phyloP scores from a whole-genome alignment of 331 rosid species.

The Telfairia occidentalis region DNA sequence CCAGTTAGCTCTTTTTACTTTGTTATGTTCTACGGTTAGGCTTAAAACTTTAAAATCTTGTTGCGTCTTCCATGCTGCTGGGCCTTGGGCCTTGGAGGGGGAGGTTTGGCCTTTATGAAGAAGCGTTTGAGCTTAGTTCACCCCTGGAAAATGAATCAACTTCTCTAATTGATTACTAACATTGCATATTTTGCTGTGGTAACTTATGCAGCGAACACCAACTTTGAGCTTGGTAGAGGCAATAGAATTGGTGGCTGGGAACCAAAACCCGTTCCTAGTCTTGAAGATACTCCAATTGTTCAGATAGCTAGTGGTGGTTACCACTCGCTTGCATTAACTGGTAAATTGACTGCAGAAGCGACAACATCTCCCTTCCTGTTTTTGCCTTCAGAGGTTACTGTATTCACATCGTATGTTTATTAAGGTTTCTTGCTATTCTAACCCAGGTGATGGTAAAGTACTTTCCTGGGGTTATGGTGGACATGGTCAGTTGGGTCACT shows the following conservation, averaged over 20 bases:
- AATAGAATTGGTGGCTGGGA: slow-evolving; percentile 80
- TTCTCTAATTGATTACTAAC: not conserved
- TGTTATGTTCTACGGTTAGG: not conserved
- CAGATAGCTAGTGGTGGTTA: slow-evolving; percentile 91
- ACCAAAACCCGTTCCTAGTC: slow-evolving; percentile 65
- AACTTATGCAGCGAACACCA: slow-evolving; percentile 59
- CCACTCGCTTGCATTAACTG: slow-evolving; percentile 83
- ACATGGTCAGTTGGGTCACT: slow-evolving; percentile 91
- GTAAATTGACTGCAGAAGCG: slow-evolving; percentile 26
- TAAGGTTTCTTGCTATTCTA: slow-evolving; percentile 2
- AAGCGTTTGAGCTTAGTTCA: not conserved
- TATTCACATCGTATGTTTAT: slow-evolving; percentile 15
- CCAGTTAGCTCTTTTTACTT: not conserved
- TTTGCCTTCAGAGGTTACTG: not conserved
- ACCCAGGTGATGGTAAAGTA: slow-evolving; percentile 76
- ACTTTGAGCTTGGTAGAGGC: slow-evolving; percentile 93
- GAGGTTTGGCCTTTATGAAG: not conserved
- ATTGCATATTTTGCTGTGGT: not conserved
- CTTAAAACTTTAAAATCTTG: not conserved
- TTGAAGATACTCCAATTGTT: slow-evolving; percentile 44
- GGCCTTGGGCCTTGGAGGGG: not conserved
- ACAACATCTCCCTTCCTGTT: slow-evolving; percentile 11
- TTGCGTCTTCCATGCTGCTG: not conserved
- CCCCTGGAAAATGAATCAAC: not conserved
- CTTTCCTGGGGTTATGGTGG: slow-evolving; percentile 97